Evolutionary conservation across 768 basidiomycete genomes (phyloP).

Genomic region (Amanita brunnescens): DNA sequence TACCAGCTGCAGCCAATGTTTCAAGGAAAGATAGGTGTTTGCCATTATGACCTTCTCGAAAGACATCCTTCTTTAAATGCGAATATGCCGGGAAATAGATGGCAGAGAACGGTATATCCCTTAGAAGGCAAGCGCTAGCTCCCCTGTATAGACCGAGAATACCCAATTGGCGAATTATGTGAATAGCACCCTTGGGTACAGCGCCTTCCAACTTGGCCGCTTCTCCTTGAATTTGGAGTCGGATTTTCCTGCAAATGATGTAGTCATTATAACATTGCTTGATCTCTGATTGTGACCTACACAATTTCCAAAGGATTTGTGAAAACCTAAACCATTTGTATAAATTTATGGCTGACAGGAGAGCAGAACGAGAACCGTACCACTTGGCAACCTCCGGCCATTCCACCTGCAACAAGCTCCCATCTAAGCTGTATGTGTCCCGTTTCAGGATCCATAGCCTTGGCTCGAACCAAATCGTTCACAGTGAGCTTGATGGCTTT

Average conservation of each 20-base stretch:
- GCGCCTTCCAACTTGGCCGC: conserved; percentile 81
- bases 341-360: too few species aligned
- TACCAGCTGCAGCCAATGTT: conserved; percentile 73
- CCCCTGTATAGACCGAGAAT: conserved; percentile 91
- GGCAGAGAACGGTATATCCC: conserved; percentile 96
- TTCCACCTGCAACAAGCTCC: conserved; percentile 89
- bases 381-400: conserved; percentile 96
- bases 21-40: conserved; percentile 89
- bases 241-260: conserved; percentile 62
- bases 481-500: conserved; percentile 98
- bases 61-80: conserved; percentile 88
- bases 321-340: conserved; percentile 54
- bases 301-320: conserved; percentile 97
- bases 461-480: conserved; percentile 81
- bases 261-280: neutral
- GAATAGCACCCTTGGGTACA: conserved; percentile 75
- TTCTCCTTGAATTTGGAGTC: conserved; percentile 93
- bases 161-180: conserved; percentile 90
- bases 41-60: conserved; percentile 92
- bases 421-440: conserved; percentile 87
- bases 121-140: conserved; percentile 84
- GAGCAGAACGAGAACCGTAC: conserved; percentile 41
- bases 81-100: conserved; percentile 86
- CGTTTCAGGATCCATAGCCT: conserved; percentile 89
- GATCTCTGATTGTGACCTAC: conserved; percentile 33